Base-by-base conservation (phyloP, 1,284 basidiomycete genomes). In the Coniferiporia sulphurascens region DNA sequence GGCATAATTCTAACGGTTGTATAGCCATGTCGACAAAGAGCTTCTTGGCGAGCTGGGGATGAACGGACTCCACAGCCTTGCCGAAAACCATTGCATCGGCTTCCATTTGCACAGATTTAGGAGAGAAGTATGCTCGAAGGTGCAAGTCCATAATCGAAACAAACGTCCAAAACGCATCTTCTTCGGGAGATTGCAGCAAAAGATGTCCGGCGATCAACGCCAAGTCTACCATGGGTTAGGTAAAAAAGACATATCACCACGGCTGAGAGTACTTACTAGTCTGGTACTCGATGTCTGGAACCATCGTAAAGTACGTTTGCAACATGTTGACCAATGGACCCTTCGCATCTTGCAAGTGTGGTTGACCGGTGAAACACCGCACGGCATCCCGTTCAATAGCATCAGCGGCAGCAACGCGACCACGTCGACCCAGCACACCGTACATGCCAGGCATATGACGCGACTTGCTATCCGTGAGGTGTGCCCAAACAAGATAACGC, bases 121-220 rank as follows among this genome's bases (percentile, higher is more conserved):
- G 72, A 36, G 87, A 83, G 70, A 92, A 96, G 71, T 95, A 95
- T 3, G 88, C 81, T 32, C 89, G 86, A 6, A 94, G 76, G 61
- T 89, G 83, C 5, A 84, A 81, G 63, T 91, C 87, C 89, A 92
- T 92, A 63, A 91, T 74, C 1, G 88, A 89, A 8, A 92, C 81
- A 66, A 97, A 89, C 3, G 92, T 93, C 93, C 92, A 97, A 70
- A 98, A 98, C 0, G 92, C 90, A 63, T 96, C 92, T 71, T 97
- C 93, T 62, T 94, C 90, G 0, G 89, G 91, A 1, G 91, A 86
- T 60, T 93, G 87, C 32, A 92, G 76, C 0, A 97, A 73, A 27
- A 96, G 74, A 58, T 91, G 85, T 0, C 90, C 93, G 9, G 86
- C 86, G 52, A 97, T 83, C 15, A 85, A 74, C 2, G 87, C 84